Base-by-base conservation (phyloP, 2,329 filamentous ascomycete species). In the Beauveria asiatica region DNA sequence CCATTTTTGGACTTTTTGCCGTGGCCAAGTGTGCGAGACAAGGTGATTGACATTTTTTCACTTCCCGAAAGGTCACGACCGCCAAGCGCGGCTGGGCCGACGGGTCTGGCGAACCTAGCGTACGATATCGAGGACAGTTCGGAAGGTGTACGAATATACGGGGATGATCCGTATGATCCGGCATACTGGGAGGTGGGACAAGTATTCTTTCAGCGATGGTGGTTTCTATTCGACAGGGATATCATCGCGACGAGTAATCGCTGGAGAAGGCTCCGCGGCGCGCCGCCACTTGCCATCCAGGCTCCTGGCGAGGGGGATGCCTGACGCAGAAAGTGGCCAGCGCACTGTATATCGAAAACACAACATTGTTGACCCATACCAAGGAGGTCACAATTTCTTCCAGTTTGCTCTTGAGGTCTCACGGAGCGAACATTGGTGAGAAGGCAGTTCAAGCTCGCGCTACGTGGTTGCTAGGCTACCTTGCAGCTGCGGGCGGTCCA, bases 201-300 rank as follows among this genome's bases (percentile, higher is more conserved):
- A 68, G 66, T 76, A n/a, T 69, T 84, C 23, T 84, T 84, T 68
- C 76, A 79, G 68, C 75, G 77, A 45, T 85, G 83, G 83, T 86
- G 81, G 81, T 85, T 83, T 70, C 69, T 82, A 41, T 80, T 85
- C 66, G 82, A 85, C 65, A 67, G 74, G 9, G 72, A 73, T 11
- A 75, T 84, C 17, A 69, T 85, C n/a, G 75, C 78, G 49, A 75
- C 75, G 57, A 82, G 80, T 65, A 84, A 85, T 68, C 70, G 74
- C 55, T 75, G 76, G 74, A 74, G 82, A 62, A 72, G 65, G 57
- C 65, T 76, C 57, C 74, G 81, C 58, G 82, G 81, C 0, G 75
- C 77, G 6, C 64, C 70, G 6, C 66, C 67, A 25, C 64, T 75
- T 57, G 49, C 55, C 16, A 49, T 62, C 17, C 55, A 44, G 50